Percentiles rank a stretch among this genome's conserved stretches.
Evolutionary conservation across 2,329 filamentous ascomycete genomes (phyloP).

Genomic region (Tolypocladium tundrense): DNA sequence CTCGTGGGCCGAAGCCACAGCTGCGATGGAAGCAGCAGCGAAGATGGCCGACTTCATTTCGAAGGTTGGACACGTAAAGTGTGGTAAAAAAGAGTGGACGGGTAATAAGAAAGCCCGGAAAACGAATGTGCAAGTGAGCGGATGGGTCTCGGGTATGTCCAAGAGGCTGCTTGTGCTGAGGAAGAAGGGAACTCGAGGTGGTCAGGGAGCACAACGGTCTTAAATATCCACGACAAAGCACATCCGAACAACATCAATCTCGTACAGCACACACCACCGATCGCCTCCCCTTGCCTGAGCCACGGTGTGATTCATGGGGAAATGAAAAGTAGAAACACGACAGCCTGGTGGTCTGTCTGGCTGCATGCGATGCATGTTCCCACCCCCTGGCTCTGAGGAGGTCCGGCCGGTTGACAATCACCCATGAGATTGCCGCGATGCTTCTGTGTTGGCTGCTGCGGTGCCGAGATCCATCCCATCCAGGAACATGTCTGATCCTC

Average conservation of each 20-base stretch:
- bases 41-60: slow-evolving; percentile 15
- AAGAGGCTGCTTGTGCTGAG: slow-evolving; percentile 5
- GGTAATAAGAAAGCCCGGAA: slow-evolving; percentile 8
- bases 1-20: slow-evolving; percentile 7
- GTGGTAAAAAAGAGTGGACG: slow-evolving; percentile 11
- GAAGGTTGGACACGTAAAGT: neutral
- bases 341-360: neutral
- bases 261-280: neutral
- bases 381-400: slow-evolving; percentile 1
- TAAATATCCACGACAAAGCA: slow-evolving; percentile 8
- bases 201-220: slow-evolving; percentile 7
- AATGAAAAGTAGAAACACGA: slow-evolving; percentile 8
- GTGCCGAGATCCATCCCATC: neutral
- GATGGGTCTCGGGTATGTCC: slow-evolving; percentile 2
- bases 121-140: slow-evolving; percentile 8
- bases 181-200: neutral
- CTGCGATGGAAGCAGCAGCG: slow-evolving; percentile 8
- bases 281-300: neutral
- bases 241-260: neutral
- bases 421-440: neutral
- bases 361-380: neutral
- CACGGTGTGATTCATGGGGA: slow-evolving; percentile 5
- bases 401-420: neutral
- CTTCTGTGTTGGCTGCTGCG: neutral
- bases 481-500: slow-evolving; percentile 6